A percentile compares a stretch with the other conserved stretches of the same genome.
These are phyloP conservation scores for Scheffersomyces stambukii DNA, from an alignment of 1,139 yeast species.

Conservation along the genomic window DNA sequence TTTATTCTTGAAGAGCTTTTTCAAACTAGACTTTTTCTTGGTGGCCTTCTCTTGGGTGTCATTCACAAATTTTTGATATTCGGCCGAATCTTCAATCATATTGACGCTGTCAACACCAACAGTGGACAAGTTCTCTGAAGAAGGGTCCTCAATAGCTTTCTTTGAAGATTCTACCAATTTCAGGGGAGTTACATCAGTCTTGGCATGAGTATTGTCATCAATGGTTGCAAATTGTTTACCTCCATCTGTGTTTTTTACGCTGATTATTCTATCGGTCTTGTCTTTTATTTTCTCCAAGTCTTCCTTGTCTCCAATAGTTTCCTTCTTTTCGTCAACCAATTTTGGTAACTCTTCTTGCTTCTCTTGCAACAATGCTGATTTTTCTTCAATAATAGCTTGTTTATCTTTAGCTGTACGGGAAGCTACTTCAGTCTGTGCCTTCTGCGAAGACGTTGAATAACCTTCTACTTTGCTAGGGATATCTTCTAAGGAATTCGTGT, in stretches of 20 bases:
- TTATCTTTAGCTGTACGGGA: too few species aligned
- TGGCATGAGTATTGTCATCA: constrained; percentile 31
- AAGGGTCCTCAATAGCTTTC: too few species aligned
- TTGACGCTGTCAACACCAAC: constrained; percentile 3
- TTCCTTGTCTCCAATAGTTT: constrained; percentile 6
- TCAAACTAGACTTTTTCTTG: constrained; percentile 16
- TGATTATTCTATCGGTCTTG: constrained; percentile 26
- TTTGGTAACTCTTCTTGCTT: constrained; percentile 11
- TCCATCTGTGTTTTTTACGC: constrained; percentile 18
- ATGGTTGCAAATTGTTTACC: constrained; percentile 26
- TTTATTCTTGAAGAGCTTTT: constrained; percentile 19
- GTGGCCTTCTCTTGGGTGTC: constrained; percentile 9
- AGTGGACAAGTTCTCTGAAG: background rate
- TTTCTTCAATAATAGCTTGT: constrained; percentile 4
- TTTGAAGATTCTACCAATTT: too few species aligned
- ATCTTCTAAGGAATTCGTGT: constrained; percentile 6
- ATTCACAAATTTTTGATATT: constrained; percentile 5
- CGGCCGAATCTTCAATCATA: constrained; percentile 5
- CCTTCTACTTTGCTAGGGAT: constrained; percentile 7
- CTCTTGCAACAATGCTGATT: constrained; percentile 7
- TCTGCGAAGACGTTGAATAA: constrained; percentile 15
- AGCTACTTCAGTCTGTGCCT: constrained; percentile 6
- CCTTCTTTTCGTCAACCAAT: constrained; percentile 4
- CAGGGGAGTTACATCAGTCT: too few species aligned
- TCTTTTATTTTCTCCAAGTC: constrained; percentile 24